Evolutionary conservation across 2,329 filamentous ascomycete species (phyloP).

Genomic region (Diaporthe sp.): DNA sequence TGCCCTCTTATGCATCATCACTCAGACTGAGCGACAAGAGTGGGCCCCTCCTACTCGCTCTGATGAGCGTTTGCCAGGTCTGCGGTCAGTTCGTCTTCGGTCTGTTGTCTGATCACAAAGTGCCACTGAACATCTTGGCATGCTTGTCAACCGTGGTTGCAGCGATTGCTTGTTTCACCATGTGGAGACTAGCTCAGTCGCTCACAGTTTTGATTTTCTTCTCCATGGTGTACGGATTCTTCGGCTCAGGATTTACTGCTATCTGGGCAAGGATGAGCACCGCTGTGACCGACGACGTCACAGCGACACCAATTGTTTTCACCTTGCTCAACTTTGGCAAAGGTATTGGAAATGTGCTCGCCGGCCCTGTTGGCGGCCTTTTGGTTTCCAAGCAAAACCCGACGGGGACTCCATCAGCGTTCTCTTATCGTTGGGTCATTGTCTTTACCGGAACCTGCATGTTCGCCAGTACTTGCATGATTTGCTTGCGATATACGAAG

Average conservation of each 20-base stretch:
- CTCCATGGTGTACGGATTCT: constrained; percentile 67
- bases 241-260: constrained; percentile 57
- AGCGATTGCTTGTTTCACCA: constrained; percentile 50
- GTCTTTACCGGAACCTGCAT: constrained; percentile 11
- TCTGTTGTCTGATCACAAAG: constrained; percentile 59
- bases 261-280: constrained; percentile 39
- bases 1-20: constrained; percentile 60
- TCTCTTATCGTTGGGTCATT: constrained; percentile 1
- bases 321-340: constrained; percentile 10
- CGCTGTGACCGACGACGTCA: constrained; percentile 10
- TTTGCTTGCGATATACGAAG: not conserved
- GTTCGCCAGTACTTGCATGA: constrained; percentile 11
- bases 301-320: constrained; percentile 4
- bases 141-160: constrained; percentile 61
- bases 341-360: constrained; percentile 8
- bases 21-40: constrained; percentile 39
- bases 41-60: constrained; percentile 59
- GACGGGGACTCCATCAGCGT: not conserved
- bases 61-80: constrained; percentile 64
- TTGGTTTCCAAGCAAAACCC: not conserved
- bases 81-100: constrained; percentile 64
- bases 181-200: constrained; percentile 66
- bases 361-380: not conserved
- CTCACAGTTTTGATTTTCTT: constrained; percentile 62
- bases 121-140: constrained; percentile 57